Conservation (phyloP, 2,329 filamentous ascomycete species). For the Phyllosticta capitalensis region DNA sequence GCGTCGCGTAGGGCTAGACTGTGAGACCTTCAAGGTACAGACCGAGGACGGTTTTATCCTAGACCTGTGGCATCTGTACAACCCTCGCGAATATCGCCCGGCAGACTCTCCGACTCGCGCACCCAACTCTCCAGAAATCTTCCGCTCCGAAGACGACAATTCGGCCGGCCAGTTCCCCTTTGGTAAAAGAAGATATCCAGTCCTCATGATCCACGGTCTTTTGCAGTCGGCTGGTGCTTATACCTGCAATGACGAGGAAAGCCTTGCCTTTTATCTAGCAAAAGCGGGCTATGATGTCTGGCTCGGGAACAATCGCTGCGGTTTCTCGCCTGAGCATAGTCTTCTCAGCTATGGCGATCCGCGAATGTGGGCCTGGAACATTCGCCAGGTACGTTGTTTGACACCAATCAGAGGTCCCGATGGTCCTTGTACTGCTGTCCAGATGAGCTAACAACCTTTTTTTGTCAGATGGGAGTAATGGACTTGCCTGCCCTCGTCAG, state of each 20-base stretch:
- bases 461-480: conserved; percentile 62
- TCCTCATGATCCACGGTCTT: conserved; percentile 79
- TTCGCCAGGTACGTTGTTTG: conserved; percentile 37
- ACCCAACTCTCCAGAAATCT: conserved; percentile 53
- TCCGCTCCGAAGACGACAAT: conserved; percentile 30
- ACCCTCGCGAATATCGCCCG: conserved; percentile 62
- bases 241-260: conserved; percentile 82
- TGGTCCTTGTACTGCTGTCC: too few relatives aligned
- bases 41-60: conserved; percentile 93
- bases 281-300: conserved; percentile 92
- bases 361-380: conserved; percentile 95
- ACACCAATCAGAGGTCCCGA: conserved; percentile 34
- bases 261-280: conserved; percentile 82
- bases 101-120: conserved; percentile 40
- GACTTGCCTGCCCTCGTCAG: conserved; percentile 76
- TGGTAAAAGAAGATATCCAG: conserved; percentile 60
- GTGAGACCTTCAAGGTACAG: conserved; percentile 74
- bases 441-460: too few relatives aligned
- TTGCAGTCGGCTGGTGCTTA: conserved; percentile 83
- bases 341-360: conserved; percentile 65
- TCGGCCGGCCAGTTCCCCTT: conserved; percentile 19
- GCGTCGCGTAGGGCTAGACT: conserved; percentile 73
- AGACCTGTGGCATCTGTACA: conserved; percentile 79
- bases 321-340: conserved; percentile 68
- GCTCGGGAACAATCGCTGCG: conserved; percentile 89